These are phyloP conservation scores for Penicillium brevicompactum DNA, from an alignment of 2,329 filamentous ascomycete species.

Conservation along the genomic window DNA sequence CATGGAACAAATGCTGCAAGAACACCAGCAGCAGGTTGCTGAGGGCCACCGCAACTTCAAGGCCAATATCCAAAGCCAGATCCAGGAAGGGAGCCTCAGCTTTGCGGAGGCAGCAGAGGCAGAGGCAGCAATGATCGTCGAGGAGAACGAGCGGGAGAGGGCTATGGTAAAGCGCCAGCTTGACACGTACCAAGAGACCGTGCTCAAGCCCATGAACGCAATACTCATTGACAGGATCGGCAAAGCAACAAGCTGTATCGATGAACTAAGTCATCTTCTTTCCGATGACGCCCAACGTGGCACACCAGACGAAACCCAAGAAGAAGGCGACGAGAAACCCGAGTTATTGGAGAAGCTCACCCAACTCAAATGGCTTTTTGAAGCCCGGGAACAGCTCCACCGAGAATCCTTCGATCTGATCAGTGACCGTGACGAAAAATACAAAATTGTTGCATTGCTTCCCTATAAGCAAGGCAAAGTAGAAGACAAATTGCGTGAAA, in stretches of 20 bases:
- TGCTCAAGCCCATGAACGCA: slow-evolving; percentile 82
- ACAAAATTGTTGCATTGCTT: slow-evolving; percentile 77
- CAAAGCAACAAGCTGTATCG: slow-evolving; percentile 74
- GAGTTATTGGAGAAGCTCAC: slow-evolving; percentile 94
- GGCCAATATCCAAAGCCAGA: slow-evolving; percentile 74
- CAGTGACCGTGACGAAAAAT: slow-evolving; percentile 81
- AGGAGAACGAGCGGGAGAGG: slow-evolving; percentile 71
- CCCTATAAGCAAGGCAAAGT: slow-evolving; percentile 77
- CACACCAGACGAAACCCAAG: slow-evolving; percentile 81
- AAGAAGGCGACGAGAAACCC: slow-evolving; percentile 92
- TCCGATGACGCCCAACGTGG: slow-evolving; percentile 69
- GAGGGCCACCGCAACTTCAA: slow-evolving; percentile 68
- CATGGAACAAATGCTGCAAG: slow-evolving; percentile 58
- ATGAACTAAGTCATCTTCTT: slow-evolving; percentile 69
- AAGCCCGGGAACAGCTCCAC: slow-evolving; percentile 85
- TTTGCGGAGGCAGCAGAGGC: slow-evolving; percentile 82
- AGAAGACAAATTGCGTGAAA: slow-evolving; percentile 75
- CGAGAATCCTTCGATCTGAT: slow-evolving; percentile 83
- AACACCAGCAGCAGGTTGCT: slow-evolving; percentile 54
- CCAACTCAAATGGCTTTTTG: slow-evolving; percentile 94
- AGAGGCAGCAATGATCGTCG: slow-evolving; percentile 71
- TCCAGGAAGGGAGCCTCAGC: slow-evolving; percentile 74
- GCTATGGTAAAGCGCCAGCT: slow-evolving; percentile 78
- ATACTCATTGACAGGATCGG: slow-evolving; percentile 75
- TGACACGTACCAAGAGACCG: slow-evolving; percentile 77